Evolutionary conservation across 2,329 filamentous ascomycete species (phyloP).

Genomic region (Ambrosiella cleistominuta): DNA sequence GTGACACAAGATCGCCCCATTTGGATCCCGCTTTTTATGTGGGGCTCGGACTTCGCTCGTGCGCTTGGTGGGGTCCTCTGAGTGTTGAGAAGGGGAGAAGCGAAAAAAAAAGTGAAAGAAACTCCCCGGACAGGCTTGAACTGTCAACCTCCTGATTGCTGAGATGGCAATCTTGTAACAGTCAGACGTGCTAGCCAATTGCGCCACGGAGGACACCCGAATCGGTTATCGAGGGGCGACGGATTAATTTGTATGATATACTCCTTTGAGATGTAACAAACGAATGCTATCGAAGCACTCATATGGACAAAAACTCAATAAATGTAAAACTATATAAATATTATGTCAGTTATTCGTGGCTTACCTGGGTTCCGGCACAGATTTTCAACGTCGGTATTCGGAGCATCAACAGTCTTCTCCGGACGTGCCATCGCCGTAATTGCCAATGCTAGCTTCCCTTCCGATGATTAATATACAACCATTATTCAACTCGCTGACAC

Average conservation of each 20-base stretch:
- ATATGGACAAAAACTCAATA: too few relatives aligned
- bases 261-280: neutral
- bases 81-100: neutral
- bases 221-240: neutral
- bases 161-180: constrained; percentile 23
- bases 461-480: neutral
- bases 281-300: neutral
- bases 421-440: too few relatives aligned
- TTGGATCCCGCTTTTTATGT: neutral
- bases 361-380: too few relatives aligned
- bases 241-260: neutral
- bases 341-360: too few relatives aligned
- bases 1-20: neutral
- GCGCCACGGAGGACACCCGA: constrained; percentile 22
- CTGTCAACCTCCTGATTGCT: constrained; percentile 13
- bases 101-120: neutral
- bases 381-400: too few relatives aligned
- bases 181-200: constrained; percentile 43
- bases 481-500: too few relatives aligned
- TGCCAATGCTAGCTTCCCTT: too few relatives aligned
- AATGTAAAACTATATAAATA: too few relatives aligned
- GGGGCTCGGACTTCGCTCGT: too few relatives aligned
- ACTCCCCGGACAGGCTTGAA: constrained; percentile 13
- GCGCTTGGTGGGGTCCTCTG: neutral
- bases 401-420: too few relatives aligned